These are phyloP conservation scores for Moesziomyces sp. DNA, from an alignment of 1,284 basidiomycete species.

Conservation along the genomic window DNA sequence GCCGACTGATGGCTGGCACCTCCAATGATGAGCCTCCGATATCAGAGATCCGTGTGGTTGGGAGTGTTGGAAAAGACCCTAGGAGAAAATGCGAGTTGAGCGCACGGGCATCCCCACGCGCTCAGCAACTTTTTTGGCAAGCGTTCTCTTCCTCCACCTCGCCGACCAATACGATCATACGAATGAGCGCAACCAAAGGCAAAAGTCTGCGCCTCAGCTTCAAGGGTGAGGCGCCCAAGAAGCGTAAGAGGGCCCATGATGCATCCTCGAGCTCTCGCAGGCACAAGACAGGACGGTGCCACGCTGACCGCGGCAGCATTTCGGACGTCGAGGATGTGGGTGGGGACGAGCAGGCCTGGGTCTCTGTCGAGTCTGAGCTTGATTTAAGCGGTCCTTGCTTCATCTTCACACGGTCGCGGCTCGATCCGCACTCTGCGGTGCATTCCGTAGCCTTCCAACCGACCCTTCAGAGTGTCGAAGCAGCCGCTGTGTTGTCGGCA, in stretches of 20 bases:
- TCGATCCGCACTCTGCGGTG: neutral
- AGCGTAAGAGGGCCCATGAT: conserved; percentile 23
- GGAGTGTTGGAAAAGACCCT: no score
- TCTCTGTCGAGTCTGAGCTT: conserved; percentile 27
- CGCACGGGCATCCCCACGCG: neutral
- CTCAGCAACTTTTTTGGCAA: neutral
- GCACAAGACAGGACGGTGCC: conserved; percentile 5
- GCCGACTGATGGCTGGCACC: no score
- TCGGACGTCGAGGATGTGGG: conserved; percentile 54
- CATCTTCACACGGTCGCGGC: conserved; percentile 17
- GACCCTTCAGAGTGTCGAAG: conserved; percentile 41
- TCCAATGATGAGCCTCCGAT: no score
- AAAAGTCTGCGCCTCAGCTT: conserved; percentile 46
- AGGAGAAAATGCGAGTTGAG: no score
- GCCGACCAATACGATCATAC: neutral
- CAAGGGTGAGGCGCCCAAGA: conserved; percentile 49
- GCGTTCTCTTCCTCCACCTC: neutral
- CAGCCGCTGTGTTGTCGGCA: conserved; percentile 10
- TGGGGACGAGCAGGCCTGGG: conserved; percentile 58
- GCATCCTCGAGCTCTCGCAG: conserved; percentile 23
- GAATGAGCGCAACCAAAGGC: conserved; percentile 21
- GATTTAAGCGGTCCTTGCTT: conserved; percentile 51
- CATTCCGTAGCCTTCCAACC: conserved; percentile 37
- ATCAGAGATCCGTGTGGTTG: no score
- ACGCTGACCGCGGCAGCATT: conserved; percentile 2